Base-by-base conservation (phyloP, 495 filamentous ascomycete species). In the Podospora pseudoanserina region DNA sequence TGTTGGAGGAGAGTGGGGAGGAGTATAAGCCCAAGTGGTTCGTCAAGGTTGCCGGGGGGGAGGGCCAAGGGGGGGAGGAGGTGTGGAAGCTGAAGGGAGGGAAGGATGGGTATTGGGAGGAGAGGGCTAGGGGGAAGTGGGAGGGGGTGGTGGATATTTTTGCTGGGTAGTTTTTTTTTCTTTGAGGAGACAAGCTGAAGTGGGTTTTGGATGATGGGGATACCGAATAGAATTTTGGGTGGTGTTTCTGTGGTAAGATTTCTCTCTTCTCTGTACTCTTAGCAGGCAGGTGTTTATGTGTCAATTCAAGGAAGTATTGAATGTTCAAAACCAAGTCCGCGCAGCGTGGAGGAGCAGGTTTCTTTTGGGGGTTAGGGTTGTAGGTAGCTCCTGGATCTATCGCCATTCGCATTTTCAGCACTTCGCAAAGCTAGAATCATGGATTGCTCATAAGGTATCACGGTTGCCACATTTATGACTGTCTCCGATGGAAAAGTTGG, bases 61-160 rank as follows among this genome's bases (percentile, higher is more conserved):
- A 79, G 32, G 79, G 81, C 18, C 83, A 82, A 39, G 82, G 82
- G 5, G 88, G 85, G 18, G 93, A 96, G 78, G 87, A 90, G 71
- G 80, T 91, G 11, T 99, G 95, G 95, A 83, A 84, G 70, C 75
- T 97, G 70, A 94, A 90, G 82, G 79, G 78, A 11, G 93, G 92
- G 6, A 91, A 88, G 77, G 92, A 93, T 18, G 89, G 90, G 30
- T 98, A 98, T 79, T 98, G 94, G 95, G 95, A 97, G 72, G 89
- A 92, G 79, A 84, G 95, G 69, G 83, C 75, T 0, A 86, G 78
- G 71, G 89, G 89, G 2, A 81, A 79, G 26, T 98, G 92, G 92
- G 79, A 79, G 11, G 88, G 87, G 19, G 85, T 94, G 59, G 81
- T 87, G 67, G 84, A 89, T 72, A 86, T 98, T 60, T 96, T 97